These are phyloP conservation scores for Pseudocercospora cruenta DNA, from an alignment of 2,329 filamentous ascomycete genomes.

Conservation along the genomic window DNA sequence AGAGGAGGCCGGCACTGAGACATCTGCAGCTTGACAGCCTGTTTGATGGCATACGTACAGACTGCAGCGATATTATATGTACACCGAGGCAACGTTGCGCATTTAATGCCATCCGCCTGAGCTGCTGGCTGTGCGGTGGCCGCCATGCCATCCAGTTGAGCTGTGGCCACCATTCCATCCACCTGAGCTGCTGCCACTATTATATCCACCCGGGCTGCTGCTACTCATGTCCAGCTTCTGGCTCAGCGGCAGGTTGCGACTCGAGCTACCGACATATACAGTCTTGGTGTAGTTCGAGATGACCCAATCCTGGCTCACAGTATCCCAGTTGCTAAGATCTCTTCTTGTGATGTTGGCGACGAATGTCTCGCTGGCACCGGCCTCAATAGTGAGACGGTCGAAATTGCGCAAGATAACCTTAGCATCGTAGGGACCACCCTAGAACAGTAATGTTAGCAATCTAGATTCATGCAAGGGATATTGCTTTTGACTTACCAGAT, in stretches of 20 bases:
- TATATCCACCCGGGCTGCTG: constrained; percentile 6
- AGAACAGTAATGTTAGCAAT: background rate
- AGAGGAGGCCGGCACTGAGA: background rate
- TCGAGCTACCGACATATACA: constrained; percentile 63
- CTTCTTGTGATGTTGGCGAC: constrained; percentile 71
- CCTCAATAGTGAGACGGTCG: constrained; percentile 71
- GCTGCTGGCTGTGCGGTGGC: background rate
- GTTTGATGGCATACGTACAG: background rate
- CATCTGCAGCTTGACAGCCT: background rate
- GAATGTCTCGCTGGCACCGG: constrained; percentile 71
- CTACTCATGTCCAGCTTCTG: constrained; percentile 20
- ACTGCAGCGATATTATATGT: background rate
- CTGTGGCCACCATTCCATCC: background rate
- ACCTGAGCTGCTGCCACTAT: background rate
- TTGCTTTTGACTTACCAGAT: constrained; percentile 50
- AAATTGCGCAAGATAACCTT: constrained; percentile 74
- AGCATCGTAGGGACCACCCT: constrained; percentile 73
- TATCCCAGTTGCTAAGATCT: constrained; percentile 88
- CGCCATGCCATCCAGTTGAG: no score
- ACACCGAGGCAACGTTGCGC: background rate
- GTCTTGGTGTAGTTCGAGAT: constrained; percentile 61
- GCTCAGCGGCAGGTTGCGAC: constrained; percentile 58
- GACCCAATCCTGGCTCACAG: constrained; percentile 77
- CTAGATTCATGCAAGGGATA: background rate
- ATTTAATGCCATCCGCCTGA: background rate